Conservation (phyloP, 106 monocot genomes). For the Hemerocallis citrina region DNA sequence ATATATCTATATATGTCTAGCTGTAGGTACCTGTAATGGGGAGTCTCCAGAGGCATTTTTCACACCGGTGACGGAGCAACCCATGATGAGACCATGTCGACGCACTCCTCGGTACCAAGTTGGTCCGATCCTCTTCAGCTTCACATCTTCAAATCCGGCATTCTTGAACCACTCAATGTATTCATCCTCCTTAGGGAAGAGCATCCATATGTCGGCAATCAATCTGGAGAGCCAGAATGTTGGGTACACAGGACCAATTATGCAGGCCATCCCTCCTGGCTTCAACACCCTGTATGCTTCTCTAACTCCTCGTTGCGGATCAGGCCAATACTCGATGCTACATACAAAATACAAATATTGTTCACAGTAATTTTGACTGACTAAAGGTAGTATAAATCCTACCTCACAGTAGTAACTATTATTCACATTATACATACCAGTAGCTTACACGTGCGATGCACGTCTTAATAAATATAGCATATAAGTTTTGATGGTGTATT, state of each 20-base stretch:
- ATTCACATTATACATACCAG: too few species aligned
- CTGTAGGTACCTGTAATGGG: not conserved
- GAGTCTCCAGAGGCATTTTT: not conserved
- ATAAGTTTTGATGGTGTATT: too few species aligned
- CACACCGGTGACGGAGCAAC: not conserved
- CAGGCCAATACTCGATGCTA: constrained; percentile 88
- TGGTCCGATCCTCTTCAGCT: constrained; percentile 22
- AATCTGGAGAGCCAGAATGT: constrained; percentile 78
- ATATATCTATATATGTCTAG: too few species aligned
- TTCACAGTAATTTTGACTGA: constrained; percentile 55
- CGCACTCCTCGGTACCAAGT: not conserved
- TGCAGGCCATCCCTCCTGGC: constrained; percentile 54
- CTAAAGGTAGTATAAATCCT: too few species aligned
- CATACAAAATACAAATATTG: constrained; percentile 69
- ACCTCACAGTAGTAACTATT: too few species aligned
- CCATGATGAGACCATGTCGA: not conserved
- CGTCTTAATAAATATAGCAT: too few species aligned
- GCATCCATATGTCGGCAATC: constrained; percentile 83
- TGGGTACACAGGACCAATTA: constrained; percentile 70
- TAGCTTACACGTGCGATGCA: too few species aligned
- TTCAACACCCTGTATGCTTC: constrained; percentile 73
- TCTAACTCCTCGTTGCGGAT: constrained; percentile 66
- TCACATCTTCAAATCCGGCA: constrained; percentile 71
- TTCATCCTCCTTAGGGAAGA: constrained; percentile 80
- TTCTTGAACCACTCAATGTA: constrained; percentile 82